Base-by-base conservation (phyloP, 768 basidiomycete genomes). In the Tulasnella sp. region DNA sequence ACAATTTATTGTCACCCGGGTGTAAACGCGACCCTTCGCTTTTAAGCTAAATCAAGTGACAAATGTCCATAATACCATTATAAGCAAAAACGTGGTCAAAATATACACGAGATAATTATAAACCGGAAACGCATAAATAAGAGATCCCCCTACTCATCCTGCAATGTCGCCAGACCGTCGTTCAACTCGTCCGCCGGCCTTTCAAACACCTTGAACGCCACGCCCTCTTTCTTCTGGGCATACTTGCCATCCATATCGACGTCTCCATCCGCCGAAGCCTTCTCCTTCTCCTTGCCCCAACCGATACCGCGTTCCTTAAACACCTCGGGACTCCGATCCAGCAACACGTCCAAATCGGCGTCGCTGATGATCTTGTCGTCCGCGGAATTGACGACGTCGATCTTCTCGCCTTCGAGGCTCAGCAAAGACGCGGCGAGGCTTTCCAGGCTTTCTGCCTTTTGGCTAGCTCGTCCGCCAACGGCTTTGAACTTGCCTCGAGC, bases 341-440 rank as follows among this genome's bases (percentile, higher is more conserved):
- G 87, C 76, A 99, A 87, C 84, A 91, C 88, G 34, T 93, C 91
- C 48, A 99, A 86, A 83, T 98, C 95, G 58, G 89, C 89, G 77
- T 98, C 94, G 82, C 92, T 93, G 83, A 99, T 88, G 75, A 98
- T 91, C 46, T 90, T 90, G 92, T 94, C 83, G 91, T 89, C 81
- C 72, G 80, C 54, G 14, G 81, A 76, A 1, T 91, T 91, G 24
- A 96, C 95, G 16, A 98, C 92, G 77, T 95, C 91, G 80, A 98
- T 95, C 84, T 96, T 92, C 86, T 98, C 95, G 22, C 93, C 93
- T 84, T 97, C 96, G 3, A 97, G 90, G 48, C 88, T 89, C 34
- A 97, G 88, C 60, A 98, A 86, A 28, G 91, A 89, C 28, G 93
- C 90, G 0, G 95, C 94, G 89, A 96, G 0, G 93, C 92, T 83